Base-by-base conservation (phyloP, 2,329 filamentous ascomycete species). In the Calonectria pteridis region DNA sequence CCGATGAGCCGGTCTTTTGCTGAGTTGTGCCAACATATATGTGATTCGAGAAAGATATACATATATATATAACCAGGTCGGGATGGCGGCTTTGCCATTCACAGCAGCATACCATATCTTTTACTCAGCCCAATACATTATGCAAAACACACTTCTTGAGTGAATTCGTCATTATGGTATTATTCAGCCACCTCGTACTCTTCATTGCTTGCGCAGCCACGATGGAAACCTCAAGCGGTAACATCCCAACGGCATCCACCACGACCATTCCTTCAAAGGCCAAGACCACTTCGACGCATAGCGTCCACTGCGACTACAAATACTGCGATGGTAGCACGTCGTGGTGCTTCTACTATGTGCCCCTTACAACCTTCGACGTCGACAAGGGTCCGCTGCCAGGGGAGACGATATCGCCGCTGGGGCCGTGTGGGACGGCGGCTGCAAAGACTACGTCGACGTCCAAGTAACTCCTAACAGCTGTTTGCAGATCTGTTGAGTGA, bases 311-410 rank as follows among this genome's bases (percentile, higher is more conserved):
- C 79, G 80, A 84, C 68, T 80, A 83, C 75, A 73, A 76, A 29
- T 85, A 84, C 77, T 85, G 85, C 79, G 82, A 84, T 73, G 82
- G 83, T 51, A 77, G 76, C 18, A 80, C 79, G 4, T 81, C 81
- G 3, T 86, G 83, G 81, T 86, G 86, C 77, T 82, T 84, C 74
- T 84, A 82, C 77, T 87, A 84, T 81, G 80, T 77, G 29, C 85
- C 84, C 20, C 75, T 85, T 55, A 86, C 83, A 9, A 77, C 78
- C n/a, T 85, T 80, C 72, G 80, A 86, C 63, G 71, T 77, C 23
- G 79, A 76, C 1, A 75, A 77, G 6, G 85, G 84, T 0, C 81
- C 82, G 6, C 65, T 84, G 18, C 85, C 85, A 4, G 85, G 84
- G 3, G 85, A 86, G 79, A 82, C 81, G 29, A 78, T 79, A n/a